phyloP scores from a whole-genome alignment of 345 rosid genomes.

The Lepidium sativum region DNA sequence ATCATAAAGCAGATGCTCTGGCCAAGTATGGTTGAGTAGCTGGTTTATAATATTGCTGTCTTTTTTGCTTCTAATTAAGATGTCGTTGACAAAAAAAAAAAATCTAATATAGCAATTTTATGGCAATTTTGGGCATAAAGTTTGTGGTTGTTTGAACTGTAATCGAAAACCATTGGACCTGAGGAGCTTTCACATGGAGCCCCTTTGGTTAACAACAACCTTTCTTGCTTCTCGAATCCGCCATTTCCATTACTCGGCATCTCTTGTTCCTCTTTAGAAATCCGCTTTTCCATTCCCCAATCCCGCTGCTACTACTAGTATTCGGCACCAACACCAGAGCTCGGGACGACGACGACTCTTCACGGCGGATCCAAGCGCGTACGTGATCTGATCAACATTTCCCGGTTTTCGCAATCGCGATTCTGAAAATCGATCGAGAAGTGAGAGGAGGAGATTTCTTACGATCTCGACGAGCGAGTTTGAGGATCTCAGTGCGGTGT shows the following conservation, averaged over 20 bases:
- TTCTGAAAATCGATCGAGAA: conserved; percentile 41
- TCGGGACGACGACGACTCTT: conserved; percentile 45
- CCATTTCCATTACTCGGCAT: conserved; percentile 22
- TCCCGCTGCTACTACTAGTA: conserved; percentile 8
- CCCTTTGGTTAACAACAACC: conserved; percentile 62
- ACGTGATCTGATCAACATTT: conserved; percentile 38
- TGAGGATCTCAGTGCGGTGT: conserved; percentile 90
- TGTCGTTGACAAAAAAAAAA: too few relatives aligned
- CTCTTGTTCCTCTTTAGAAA: conserved; percentile 70
- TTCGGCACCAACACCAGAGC: conserved; percentile 45
- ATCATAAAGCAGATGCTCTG: too few relatives aligned
- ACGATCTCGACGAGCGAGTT: conserved; percentile 58
- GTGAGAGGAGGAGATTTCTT: conserved; percentile 3
- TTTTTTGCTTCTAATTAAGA: too few relatives aligned
- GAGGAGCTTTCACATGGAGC: conserved; percentile 52
- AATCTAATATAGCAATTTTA: too few relatives aligned
- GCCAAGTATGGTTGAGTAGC: too few relatives aligned
- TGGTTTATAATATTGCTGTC: too few relatives aligned
- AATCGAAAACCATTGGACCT: conserved; percentile 48
- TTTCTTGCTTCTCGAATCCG: conserved; percentile 32
- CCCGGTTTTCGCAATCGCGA: conserved; percentile 50
- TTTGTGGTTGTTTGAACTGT: conserved; percentile 35
- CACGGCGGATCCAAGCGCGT: conserved; percentile 42
- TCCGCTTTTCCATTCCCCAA: conserved; percentile 47
- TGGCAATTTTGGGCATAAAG: conserved; percentile 39